Evolutionary conservation across 495 filamentous ascomycete species (phyloP).

Genomic region (Schizothecium vesticola): DNA sequence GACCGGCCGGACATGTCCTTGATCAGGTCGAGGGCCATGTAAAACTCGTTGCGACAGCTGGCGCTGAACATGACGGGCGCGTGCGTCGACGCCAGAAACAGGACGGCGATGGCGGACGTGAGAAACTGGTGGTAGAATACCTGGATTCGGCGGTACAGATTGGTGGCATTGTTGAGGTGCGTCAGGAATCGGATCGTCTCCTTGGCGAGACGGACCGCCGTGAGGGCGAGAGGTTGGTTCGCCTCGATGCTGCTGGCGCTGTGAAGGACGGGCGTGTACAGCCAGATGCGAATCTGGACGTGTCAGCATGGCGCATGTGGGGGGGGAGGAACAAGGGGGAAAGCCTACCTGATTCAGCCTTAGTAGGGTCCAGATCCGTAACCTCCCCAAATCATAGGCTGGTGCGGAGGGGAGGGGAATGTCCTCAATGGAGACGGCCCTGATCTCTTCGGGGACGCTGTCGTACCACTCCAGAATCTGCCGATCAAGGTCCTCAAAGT

Average conservation of each 20-base stretch:
- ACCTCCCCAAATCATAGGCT: constrained; percentile 49
- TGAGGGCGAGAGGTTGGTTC: constrained; percentile 61
- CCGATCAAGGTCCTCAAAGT: constrained; percentile 71
- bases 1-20: constrained; percentile 74
- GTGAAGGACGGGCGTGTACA: constrained; percentile 77
- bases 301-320: neutral
- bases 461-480: constrained; percentile 74
- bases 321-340: neutral
- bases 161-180: constrained; percentile 69
- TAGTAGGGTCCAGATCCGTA: constrained; percentile 58
- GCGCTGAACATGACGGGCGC: constrained; percentile 71
- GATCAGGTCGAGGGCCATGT: constrained; percentile 77
- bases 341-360: constrained; percentile 60
- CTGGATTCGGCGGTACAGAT: constrained; percentile 75
- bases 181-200: constrained; percentile 73
- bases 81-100: constrained; percentile 79
- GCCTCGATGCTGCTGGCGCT: constrained; percentile 69
- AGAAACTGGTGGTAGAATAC: constrained; percentile 86
- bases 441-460: constrained; percentile 36
- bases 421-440: constrained; percentile 16
- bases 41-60: constrained; percentile 75
- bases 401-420: constrained; percentile 20
- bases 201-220: constrained; percentile 70
- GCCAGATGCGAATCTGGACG: constrained; percentile 61
- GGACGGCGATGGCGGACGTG: constrained; percentile 69